phyloP scores from a whole-genome alignment of 2,329 filamentous ascomycete genomes.

The Achaetomium macrosporum region DNA sequence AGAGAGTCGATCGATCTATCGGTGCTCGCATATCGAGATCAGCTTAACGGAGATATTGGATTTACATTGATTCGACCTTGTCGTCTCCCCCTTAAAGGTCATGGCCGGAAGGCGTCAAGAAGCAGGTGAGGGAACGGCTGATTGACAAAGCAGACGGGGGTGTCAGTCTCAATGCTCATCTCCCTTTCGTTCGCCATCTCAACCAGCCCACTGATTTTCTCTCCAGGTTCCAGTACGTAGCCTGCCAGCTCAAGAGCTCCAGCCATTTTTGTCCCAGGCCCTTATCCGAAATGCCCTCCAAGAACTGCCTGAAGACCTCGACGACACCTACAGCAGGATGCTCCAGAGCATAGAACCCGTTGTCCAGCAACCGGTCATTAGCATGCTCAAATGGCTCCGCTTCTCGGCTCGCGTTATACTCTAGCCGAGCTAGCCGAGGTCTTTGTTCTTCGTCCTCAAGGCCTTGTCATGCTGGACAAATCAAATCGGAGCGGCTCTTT shows the following conservation, averaged over 20 bases:
- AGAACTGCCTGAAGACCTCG: neutral
- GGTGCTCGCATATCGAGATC: neutral
- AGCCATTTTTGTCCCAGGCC: neutral
- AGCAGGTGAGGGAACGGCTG: neutral
- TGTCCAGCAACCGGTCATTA: neutral
- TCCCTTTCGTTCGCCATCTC: neutral
- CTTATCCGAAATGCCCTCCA: neutral
- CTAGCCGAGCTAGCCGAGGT: neutral
- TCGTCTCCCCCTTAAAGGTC: neutral
- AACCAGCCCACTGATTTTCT: neutral
- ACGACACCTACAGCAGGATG: neutral
- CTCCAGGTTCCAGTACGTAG: slow-evolving; percentile 1
- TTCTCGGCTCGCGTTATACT: neutral
- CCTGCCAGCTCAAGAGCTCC: neutral
- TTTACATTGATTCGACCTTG: neutral
- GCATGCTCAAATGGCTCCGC: neutral
- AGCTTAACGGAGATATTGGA: neutral
- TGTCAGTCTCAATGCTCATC: neutral
- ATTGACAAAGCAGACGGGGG: neutral
- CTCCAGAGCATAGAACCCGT: neutral
- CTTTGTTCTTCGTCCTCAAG: neutral
- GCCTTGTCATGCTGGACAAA: neutral
- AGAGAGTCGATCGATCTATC: neutral
- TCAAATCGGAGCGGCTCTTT: neutral
- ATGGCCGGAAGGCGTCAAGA: neutral